Conservation (phyloP, 345 rosid species). For the Hypericum androsaemum region DNA sequence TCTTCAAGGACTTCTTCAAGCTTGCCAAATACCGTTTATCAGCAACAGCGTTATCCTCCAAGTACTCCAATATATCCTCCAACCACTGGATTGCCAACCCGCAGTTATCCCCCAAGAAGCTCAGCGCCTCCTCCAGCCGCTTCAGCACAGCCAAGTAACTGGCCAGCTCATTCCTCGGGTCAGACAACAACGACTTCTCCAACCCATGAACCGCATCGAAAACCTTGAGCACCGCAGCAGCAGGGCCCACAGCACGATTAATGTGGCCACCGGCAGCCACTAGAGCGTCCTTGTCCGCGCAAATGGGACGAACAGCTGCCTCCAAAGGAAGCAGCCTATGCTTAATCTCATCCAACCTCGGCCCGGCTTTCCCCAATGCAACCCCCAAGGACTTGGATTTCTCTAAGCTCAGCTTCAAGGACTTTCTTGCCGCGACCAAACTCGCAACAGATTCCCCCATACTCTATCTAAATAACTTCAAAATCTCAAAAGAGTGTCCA, state of each 20-base stretch:
- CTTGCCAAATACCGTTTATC: conserved; percentile 59
- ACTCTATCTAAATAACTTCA: too few relatives aligned
- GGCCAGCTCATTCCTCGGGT: conserved; percentile 69
- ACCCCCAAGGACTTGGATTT: conserved; percentile 58
- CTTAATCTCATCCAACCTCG: conserved; percentile 74
- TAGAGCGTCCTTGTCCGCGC: conserved; percentile 85
- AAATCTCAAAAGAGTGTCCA: too few relatives aligned
- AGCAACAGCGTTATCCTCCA: conserved; percentile 77
- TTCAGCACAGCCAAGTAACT: conserved; percentile 76
- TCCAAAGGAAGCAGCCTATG: conserved; percentile 61
- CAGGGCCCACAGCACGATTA: conserved; percentile 97
- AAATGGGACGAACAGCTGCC: conserved; percentile 85
- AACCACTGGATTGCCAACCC: conserved; percentile 97
- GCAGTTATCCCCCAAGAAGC: conserved; percentile 82
- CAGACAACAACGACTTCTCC: conserved; percentile 78
- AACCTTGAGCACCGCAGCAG: conserved; percentile 96
- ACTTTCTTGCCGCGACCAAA: conserved; percentile 56
- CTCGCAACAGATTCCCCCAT: conserved; percentile 48
- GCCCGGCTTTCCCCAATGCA: conserved; percentile 57
- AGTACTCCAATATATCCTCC: conserved; percentile 93
- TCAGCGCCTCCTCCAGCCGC: conserved; percentile 84
- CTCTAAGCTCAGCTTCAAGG: conserved; percentile 63
- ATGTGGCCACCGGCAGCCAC: conserved; percentile 81
- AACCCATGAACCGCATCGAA: conserved; percentile 96
- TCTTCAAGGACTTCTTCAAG: conserved; percentile 57